Evolutionary conservation across 306 rosid species (phyloP).

Genomic region (Phaseolus lunatus): DNA sequence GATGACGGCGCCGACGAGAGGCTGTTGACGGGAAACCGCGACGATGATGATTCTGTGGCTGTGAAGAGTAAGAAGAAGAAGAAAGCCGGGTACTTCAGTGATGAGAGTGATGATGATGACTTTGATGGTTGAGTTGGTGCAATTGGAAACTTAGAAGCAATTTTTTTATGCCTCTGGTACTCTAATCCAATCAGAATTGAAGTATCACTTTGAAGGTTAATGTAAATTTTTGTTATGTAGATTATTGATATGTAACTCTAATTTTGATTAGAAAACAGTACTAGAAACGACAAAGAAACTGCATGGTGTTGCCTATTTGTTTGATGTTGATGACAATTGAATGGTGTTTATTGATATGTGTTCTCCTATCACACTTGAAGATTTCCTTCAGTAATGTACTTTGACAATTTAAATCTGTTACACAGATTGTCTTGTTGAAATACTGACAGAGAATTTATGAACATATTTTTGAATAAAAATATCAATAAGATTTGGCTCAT

Average conservation of each 20-base stretch:
- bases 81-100: constrained; percentile 80
- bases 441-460: not conserved
- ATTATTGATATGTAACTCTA: too few relatives aligned
- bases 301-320: not conserved
- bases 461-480: too few relatives aligned
- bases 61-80: constrained; percentile 68
- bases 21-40: constrained; percentile 43
- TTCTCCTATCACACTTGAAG: not conserved
- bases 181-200: not conserved
- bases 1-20: constrained; percentile 65
- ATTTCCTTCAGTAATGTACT: not conserved
- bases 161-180: not conserved
- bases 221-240: not conserved
- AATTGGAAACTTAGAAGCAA: not conserved
- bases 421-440: not conserved
- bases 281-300: too few relatives aligned
- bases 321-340: not conserved
- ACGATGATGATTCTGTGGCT: constrained; percentile 33
- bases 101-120: constrained; percentile 77
- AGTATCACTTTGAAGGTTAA: not conserved
- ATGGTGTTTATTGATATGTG: not conserved
- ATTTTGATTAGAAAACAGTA: too few relatives aligned
- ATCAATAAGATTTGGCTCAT: too few relatives aligned
- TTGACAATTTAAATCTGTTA: not conserved
- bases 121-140: constrained; percentile 42